phyloP scores from a whole-genome alignment of 73 alveolate genomes.

The Paramecium sonneborni region DNA sequence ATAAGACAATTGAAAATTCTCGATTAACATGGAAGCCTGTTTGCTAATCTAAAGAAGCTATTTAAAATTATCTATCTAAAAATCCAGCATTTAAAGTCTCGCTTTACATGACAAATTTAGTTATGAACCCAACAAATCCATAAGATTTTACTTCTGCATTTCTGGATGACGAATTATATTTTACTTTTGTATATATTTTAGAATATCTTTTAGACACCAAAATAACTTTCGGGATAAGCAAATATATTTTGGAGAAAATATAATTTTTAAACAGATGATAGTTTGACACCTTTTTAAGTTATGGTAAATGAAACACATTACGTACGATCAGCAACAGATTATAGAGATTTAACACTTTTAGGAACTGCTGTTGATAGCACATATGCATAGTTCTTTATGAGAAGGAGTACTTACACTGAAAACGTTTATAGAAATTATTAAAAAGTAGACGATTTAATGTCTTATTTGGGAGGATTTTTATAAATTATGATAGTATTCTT shows the following conservation, averaged over 20 bases:
- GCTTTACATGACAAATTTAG: slow-evolving; percentile 18
- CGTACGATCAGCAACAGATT: not conserved
- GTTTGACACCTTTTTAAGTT: not conserved
- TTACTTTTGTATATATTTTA: slow-evolving; percentile 44
- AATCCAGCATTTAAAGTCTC: not conserved
- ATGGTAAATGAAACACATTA: not conserved
- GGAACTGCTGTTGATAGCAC: not conserved
- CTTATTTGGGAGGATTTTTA: slow-evolving; percentile 30
- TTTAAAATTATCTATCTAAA: not conserved
- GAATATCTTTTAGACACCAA: slow-evolving; percentile 37
- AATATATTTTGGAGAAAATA: slow-evolving; percentile 23
- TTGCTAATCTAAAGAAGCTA: not conserved
- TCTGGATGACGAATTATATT: slow-evolving; percentile 19
- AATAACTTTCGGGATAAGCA: not conserved
- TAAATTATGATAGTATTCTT: slow-evolving; percentile 31
- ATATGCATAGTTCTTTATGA: not conserved
- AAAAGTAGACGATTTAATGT: slow-evolving; percentile 43
- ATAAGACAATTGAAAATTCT: not conserved
- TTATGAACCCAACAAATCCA: not conserved
- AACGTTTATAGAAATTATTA: not conserved
- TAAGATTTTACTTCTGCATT: not conserved
- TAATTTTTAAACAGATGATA: not conserved
- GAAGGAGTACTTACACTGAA: slow-evolving; percentile 31
- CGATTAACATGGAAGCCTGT: not conserved
- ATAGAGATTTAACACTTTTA: slow-evolving; percentile 17